phyloP scores from a whole-genome alignment of 2,329 filamentous ascomycete species.

The Diaporthe vaccinii region DNA sequence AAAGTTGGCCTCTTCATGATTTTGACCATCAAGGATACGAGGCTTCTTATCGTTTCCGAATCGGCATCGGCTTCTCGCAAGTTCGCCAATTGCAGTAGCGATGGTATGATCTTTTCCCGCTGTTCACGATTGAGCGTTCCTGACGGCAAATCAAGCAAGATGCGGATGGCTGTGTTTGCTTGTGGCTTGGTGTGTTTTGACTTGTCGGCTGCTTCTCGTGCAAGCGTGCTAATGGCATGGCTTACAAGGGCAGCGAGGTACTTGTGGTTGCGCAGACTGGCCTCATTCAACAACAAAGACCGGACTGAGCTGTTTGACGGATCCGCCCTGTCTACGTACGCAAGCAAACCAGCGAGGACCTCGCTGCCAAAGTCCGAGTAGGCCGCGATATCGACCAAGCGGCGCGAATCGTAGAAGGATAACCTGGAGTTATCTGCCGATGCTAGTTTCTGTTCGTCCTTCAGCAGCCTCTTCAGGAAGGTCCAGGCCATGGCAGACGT shows the following conservation, averaged over 20 bases:
- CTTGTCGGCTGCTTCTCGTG: conserved; percentile 17
- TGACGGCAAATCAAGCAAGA: conserved; percentile 52
- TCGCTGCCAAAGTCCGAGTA: conserved; percentile 33
- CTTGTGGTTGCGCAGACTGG: conserved; percentile 38
- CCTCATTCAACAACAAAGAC: conserved; percentile 35
- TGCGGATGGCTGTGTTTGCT: conserved; percentile 21
- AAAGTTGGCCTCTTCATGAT: conserved; percentile 66
- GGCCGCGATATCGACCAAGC: conserved; percentile 19
- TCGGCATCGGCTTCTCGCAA: conserved; percentile 40
- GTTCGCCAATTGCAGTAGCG: conserved; percentile 48
- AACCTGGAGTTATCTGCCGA: conserved; percentile 23
- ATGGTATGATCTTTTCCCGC: conserved; percentile 58
- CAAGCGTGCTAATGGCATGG: conserved; percentile 34
- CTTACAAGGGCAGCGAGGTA: conserved; percentile 34
- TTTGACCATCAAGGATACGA: conserved; percentile 62
- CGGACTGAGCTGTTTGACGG: not conserved
- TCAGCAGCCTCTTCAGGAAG: conserved; percentile 47
- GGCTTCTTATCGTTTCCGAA: conserved; percentile 46
- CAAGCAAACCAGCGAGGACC: conserved; percentile 28
- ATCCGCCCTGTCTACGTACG: conserved; percentile 16
- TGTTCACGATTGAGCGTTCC: conserved; percentile 58
- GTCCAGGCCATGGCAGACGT: conserved; percentile 45
- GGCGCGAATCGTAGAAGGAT: conserved; percentile 30
- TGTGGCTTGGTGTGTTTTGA: conserved; percentile 10
- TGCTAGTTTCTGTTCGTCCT: conserved; percentile 32